Evolutionary conservation across 805 yeast genomes (phyloP), one percentile per base, ranked within the genome.

Genomic region (Candida namnaoensis): DNA sequence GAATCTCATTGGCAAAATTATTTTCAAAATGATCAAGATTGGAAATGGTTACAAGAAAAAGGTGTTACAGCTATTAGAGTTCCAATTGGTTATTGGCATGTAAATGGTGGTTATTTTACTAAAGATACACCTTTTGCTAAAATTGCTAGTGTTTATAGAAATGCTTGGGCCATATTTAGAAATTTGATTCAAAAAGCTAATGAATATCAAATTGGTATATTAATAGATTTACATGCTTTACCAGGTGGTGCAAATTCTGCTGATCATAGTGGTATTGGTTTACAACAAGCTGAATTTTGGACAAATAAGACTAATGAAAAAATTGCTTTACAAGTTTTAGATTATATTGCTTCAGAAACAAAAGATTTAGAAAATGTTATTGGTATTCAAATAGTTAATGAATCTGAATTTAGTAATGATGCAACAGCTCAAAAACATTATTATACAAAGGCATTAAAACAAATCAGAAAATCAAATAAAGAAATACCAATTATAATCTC

Each of bases 181-280:
- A 52, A 65, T 33, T 68, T 77, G 41, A 68, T 88, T 35, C 67
- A 69, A 37, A 73, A 67, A 40, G 97, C 97, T 2, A 71, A 57
- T 0, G 45, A 67, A 15, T 61, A 78, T 50, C 68, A 73, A 28
- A 91, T 91, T 44, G 83, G 88, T 11, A 79, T 91, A 1, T 53
- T 91, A 41, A 72, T 91, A 13, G 98, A 91, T 60, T 53, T 91
- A 36, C 98, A 93, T 61, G 97, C 84, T 0, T 61, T 91, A 9
- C 97, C 97, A 5, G 88, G 87, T 12, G 97, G 97, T 33, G 97
- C 97, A 24, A 91, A 93, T 54, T 73, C 78, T 1, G 83, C 80
- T 30, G 86, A 81, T 38, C 97, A 90, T 58, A 79, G 91, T 50
- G 98, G 98, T 9, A 80, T 78, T 40, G 43, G 62, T 40, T 65